Conservation (phyloP, 345 rosid species). For the Hibiscus tridactylites region DNA sequence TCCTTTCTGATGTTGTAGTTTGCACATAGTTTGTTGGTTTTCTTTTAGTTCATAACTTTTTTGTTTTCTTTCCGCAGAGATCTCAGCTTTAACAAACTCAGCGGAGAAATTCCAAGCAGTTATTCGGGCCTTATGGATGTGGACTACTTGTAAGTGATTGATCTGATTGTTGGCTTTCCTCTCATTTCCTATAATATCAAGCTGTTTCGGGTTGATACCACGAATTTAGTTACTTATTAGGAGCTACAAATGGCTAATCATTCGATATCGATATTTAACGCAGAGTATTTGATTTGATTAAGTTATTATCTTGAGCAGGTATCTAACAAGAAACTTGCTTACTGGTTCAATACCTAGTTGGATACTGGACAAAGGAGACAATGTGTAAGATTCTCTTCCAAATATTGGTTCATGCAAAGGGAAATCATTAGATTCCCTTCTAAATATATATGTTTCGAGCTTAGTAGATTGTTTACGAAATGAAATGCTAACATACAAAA, state of each 20-base stretch:
- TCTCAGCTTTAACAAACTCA: slow-evolving; percentile 39
- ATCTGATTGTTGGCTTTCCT: not conserved
- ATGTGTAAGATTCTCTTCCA: slow-evolving; percentile 4
- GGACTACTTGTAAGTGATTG: slow-evolving; percentile 8
- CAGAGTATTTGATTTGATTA: not conserved
- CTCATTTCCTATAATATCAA: not conserved
- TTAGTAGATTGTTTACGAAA: not conserved
- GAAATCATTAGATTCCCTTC: not conserved
- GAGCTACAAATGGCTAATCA: not conserved
- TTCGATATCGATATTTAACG: not conserved
- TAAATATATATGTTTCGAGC: not conserved
- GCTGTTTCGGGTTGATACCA: not conserved
- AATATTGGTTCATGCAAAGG: not conserved
- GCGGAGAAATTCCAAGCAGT: slow-evolving; percentile 21
- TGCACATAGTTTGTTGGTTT: not conserved
- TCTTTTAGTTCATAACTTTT: not conserved
- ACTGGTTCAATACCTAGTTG: slow-evolving; percentile 23
- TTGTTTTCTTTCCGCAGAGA: slow-evolving; percentile 25
- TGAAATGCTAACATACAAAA: not conserved
- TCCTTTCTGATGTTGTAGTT: not conserved
- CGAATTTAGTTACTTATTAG: not conserved
- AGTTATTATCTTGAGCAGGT: slow-evolving; percentile 13
- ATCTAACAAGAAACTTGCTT: slow-evolving; percentile 29
- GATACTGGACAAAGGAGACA: not conserved
- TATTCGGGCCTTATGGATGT: not conserved